phyloP scores from a whole-genome alignment of 352 stramenopile genomes.

The Phytophthora aleatoria region DNA sequence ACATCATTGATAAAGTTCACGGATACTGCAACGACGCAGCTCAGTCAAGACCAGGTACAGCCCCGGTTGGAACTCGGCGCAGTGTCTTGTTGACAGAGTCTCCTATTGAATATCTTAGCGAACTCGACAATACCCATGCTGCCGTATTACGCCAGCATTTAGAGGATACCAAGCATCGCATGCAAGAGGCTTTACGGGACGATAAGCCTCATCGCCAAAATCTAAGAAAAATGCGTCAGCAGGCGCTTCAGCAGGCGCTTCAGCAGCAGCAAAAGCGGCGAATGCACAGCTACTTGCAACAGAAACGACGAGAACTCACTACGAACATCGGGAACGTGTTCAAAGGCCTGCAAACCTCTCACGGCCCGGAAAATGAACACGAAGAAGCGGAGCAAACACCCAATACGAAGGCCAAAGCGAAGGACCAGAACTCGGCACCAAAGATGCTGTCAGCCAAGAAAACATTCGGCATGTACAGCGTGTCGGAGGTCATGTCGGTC shows the following conservation, averaged over 20 bases:
- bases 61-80: constrained; percentile 9
- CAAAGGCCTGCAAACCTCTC: constrained; percentile 41
- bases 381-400: background rate
- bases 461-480: constrained; percentile 71
- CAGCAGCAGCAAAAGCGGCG: constrained; percentile 57
- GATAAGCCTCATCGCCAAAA: constrained; percentile 28
- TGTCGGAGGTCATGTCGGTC: constrained; percentile 76
- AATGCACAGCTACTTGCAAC: constrained; percentile 74
- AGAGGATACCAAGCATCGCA: constrained; percentile 50
- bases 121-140: background rate
- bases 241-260: constrained; percentile 35
- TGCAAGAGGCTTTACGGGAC: constrained; percentile 53
- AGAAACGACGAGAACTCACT: constrained; percentile 71
- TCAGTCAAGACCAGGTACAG: constrained; percentile 25
- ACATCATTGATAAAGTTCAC: constrained; percentile 59
- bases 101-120: background rate
- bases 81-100: constrained; percentile 5
- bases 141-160: constrained; percentile 43
- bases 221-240: constrained; percentile 38
- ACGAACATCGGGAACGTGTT: constrained; percentile 76
- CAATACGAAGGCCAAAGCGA: background rate
- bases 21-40: constrained; percentile 28
- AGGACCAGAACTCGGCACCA: constrained; percentile 1
- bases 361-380: background rate
- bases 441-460: constrained; percentile 25